phyloP scores from a whole-genome alignment of 2,329 filamentous ascomycete species.

The Fusarium dlaminii region DNA sequence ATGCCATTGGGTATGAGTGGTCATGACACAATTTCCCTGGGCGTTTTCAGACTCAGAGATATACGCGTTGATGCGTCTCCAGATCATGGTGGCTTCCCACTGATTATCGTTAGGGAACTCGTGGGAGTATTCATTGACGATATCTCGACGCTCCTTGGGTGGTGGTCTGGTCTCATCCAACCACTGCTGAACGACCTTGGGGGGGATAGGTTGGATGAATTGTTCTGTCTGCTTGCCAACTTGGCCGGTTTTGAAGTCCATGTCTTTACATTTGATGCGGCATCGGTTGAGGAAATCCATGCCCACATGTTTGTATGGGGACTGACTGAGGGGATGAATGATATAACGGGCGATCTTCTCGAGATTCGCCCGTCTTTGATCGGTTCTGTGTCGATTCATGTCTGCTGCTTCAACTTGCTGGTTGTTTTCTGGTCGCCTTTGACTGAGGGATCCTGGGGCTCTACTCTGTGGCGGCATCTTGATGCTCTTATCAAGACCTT shows the following conservation, averaged over 20 bases:
- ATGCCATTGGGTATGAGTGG: background rate
- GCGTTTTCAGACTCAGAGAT: background rate
- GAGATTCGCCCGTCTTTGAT: background rate
- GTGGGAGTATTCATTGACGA: background rate
- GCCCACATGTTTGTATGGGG: background rate
- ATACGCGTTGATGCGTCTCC: background rate
- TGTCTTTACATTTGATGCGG: background rate
- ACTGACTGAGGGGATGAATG: background rate
- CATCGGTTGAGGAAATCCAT: background rate
- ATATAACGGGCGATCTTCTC: background rate
- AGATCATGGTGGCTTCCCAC: background rate
- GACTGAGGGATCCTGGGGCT: background rate
- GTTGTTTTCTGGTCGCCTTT: background rate
- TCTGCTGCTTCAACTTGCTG: background rate
- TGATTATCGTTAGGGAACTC: background rate
- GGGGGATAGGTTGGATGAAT: background rate
- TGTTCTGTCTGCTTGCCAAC: background rate
- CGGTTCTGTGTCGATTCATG: background rate
- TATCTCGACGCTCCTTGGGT: background rate
- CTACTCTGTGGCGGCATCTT: background rate
- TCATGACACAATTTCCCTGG: background rate
- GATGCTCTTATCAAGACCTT: background rate
- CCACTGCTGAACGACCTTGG: background rate
- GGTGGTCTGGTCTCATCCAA: background rate
- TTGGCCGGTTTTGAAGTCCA: background rate